Evolutionary conservation across 2,329 filamentous ascomycete species (phyloP).

Genomic region (Purpureocillium lavendulum): DNA sequence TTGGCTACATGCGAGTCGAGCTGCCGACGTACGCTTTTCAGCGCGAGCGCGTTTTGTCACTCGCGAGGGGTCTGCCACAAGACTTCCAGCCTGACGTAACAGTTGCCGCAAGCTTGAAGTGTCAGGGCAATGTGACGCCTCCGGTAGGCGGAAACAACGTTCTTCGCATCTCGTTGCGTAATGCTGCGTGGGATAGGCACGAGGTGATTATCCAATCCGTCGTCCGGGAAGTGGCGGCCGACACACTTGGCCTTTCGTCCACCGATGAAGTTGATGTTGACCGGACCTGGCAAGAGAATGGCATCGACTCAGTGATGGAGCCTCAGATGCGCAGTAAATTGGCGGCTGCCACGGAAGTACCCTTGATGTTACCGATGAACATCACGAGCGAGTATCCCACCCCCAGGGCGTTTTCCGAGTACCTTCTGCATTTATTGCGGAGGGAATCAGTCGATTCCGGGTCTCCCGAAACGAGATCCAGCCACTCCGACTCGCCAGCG

Average conservation of each 20-base stretch:
- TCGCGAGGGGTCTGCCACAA: background rate
- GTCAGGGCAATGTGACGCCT: background rate
- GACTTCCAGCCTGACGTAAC: background rate
- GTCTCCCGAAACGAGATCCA: too few relatives aligned
- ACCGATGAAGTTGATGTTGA: constrained; percentile 8
- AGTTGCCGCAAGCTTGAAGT: background rate
- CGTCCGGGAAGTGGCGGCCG: constrained; percentile 8
- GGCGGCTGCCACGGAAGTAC: constrained; percentile 5
- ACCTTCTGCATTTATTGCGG: too few relatives aligned
- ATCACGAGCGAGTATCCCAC: constrained; percentile 2
- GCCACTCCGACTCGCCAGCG: too few relatives aligned
- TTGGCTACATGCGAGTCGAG: constrained; percentile 15
- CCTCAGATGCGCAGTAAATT: constrained; percentile 9
- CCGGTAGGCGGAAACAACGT: background rate
- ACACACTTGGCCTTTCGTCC: constrained; percentile 5
- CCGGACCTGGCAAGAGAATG: constrained; percentile 7
- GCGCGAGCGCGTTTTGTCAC: constrained; percentile 4
- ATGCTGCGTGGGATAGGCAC: background rate
- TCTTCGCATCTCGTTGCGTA: background rate
- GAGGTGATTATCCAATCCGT: constrained; percentile 3
- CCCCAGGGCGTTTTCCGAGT: background rate
- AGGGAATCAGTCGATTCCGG: too few relatives aligned
- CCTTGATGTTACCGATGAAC: constrained; percentile 4
- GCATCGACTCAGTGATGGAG: constrained; percentile 11
- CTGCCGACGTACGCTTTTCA: constrained; percentile 24